Conservation (phyloP, 2,329 filamentous ascomycete species). For the Plenodomus tracheiphilus region DNA sequence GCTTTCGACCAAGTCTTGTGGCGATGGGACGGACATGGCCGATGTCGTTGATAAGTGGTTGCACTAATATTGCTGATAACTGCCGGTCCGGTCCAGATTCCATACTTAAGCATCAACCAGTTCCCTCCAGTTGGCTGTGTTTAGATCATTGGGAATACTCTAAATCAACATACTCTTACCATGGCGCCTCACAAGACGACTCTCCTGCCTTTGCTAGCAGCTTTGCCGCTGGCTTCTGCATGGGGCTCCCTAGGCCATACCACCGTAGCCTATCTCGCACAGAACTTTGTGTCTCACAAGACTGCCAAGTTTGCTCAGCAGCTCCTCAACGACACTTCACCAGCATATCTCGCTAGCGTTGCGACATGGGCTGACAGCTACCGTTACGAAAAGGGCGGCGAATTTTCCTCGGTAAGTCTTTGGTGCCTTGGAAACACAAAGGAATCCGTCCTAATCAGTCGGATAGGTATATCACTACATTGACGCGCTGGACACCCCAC, state of each 20-base stretch:
- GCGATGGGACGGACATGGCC: conserved; percentile 35
- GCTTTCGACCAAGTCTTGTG: conserved; percentile 15
- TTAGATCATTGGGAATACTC: neutral
- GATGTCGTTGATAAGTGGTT: conserved; percentile 21
- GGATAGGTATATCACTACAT: conserved; percentile 52
- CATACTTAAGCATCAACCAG: neutral
- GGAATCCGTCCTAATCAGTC: neutral
- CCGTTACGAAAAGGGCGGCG: conserved; percentile 52
- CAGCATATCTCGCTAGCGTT: conserved; percentile 54
- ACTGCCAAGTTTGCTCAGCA: conserved; percentile 50
- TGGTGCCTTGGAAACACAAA: neutral
- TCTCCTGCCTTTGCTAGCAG: conserved; percentile 28
- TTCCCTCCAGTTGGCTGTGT: neutral
- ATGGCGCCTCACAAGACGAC: conserved; percentile 30
- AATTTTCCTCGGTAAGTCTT: conserved; percentile 46
- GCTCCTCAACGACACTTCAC: conserved; percentile 50
- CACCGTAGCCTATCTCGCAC: conserved; percentile 59
- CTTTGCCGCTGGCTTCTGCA: conserved; percentile 37
- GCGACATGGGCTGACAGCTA: conserved; percentile 59
- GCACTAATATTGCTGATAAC: conserved; percentile 1
- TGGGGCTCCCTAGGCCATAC: conserved; percentile 60
- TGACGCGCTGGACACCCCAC: conserved; percentile 55
- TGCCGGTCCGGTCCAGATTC: neutral
- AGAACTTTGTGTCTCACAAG: conserved; percentile 49
- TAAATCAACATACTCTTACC: neutral